Percentiles rank a stretch among this genome's conserved stretches.
Evolutionary conservation across 345 rosid species (phyloP).

Genomic region (Garcia nutans): DNA sequence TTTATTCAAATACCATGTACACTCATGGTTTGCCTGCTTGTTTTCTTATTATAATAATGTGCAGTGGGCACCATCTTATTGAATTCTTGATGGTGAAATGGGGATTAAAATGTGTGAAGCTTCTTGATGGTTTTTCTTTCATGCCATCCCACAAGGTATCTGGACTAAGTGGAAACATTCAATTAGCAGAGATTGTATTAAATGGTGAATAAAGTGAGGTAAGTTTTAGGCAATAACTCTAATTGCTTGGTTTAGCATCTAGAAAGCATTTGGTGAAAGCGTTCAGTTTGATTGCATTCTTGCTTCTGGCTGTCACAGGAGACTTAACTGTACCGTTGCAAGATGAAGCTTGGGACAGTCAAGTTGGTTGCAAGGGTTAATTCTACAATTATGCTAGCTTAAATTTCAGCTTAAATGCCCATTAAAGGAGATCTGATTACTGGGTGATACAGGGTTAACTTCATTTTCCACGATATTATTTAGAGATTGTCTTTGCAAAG

Average conservation of each 20-base stretch:
- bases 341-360: constrained; percentile 7
- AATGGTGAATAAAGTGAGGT: constrained; percentile 27
- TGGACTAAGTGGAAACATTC: constrained; percentile 63
- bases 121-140: constrained; percentile 75
- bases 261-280: constrained; percentile 1
- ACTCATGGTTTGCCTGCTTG: background rate
- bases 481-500: background rate
- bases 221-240: background rate
- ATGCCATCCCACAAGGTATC: constrained; percentile 71
- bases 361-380: background rate
- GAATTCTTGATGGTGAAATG: constrained; percentile 88
- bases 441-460: background rate
- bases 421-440: constrained; percentile 1
- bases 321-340: constrained; percentile 15
- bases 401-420: constrained; percentile 4
- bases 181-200: constrained; percentile 66
- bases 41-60: constrained; percentile 13
- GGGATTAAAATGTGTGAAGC: constrained; percentile 75
- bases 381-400: background rate
- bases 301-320: constrained; percentile 16
- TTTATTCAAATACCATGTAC: background rate
- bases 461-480: background rate
- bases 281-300: constrained; percentile 13
- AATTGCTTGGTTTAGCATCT: constrained; percentile 9
- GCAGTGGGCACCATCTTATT: constrained; percentile 90